Conservation (phyloP, 768 basidiomycete species). For the Kwoniella sp. region DNA sequence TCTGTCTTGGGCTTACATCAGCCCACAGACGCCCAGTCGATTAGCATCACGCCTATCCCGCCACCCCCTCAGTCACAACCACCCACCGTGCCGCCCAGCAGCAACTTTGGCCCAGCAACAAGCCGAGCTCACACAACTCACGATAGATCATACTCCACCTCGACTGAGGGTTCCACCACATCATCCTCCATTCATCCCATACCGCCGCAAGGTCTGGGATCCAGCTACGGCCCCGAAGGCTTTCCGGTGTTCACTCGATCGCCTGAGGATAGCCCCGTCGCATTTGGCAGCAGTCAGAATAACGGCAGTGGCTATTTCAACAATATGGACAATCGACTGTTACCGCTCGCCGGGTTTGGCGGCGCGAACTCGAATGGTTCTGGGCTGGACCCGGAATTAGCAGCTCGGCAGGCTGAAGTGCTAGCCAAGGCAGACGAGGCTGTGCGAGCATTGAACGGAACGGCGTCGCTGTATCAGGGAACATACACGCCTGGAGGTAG, state of each 20-base stretch:
- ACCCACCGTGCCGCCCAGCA: background rate
- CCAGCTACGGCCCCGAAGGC: constrained; percentile 41
- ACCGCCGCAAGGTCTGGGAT: constrained; percentile 30
- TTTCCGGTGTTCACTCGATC: constrained; percentile 20
- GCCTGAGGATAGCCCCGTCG: constrained; percentile 5
- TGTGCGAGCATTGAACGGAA: constrained; percentile 36
- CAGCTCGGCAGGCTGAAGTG: constrained; percentile 26
- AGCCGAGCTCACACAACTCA: constrained; percentile 2
- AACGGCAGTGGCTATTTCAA: constrained; percentile 1
- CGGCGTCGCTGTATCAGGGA: constrained; percentile 32
- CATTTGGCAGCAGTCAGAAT: background rate
- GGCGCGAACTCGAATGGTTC: constrained; percentile 5
- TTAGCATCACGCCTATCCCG: background rate
- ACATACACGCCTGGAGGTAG: constrained; percentile 3
- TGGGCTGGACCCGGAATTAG: constrained; percentile 17
- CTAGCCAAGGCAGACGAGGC: constrained; percentile 40
- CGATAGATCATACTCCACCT: constrained; percentile 27
- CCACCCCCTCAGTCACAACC: constrained; percentile 1
- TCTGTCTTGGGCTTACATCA: background rate
- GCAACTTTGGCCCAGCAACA: no score
- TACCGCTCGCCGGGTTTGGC: constrained; percentile 1
- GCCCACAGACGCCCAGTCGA: background rate
- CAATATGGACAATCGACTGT: background rate
- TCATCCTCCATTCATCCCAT: constrained; percentile 13
- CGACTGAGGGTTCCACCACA: constrained; percentile 28